A percentile compares a stretch with the other conserved stretches of the same genome.
Conservation (phyloP, 2,329 filamentous ascomycete genomes). For the Talaromyces sp. region DNA sequence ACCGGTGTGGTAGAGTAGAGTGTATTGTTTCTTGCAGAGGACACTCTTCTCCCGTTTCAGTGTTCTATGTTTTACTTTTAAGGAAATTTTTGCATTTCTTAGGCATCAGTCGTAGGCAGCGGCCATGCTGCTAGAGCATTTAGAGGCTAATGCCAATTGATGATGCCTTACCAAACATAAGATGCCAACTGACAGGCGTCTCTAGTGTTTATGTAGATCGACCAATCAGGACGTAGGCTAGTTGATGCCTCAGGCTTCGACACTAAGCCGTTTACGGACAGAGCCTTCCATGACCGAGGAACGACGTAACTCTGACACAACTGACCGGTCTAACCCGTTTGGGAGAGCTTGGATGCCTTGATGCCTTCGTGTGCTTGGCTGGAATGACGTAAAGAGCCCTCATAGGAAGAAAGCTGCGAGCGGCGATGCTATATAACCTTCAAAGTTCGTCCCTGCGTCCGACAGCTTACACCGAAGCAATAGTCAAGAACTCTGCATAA, state of each 20-base stretch:
- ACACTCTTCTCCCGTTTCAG: no score
- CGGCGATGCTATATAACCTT: background rate
- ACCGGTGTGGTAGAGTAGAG: no score
- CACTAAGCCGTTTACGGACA: background rate
- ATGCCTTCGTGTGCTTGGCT: background rate
- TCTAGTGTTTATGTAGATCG: background rate
- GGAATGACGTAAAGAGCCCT: background rate
- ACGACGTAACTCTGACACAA: slow-evolving; percentile 21
- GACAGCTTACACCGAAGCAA: background rate
- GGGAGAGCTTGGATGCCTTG: background rate
- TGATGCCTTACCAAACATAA: no score
- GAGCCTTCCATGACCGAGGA: background rate
- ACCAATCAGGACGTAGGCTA: background rate
- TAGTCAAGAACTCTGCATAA: background rate
- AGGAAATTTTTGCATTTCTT: no score
- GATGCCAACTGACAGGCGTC: no score
- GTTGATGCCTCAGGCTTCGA: background rate
- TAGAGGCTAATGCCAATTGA: no score
- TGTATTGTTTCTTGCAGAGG: no score
- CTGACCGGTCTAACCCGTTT: background rate
- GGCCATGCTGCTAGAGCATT: no score
- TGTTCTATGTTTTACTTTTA: no score
- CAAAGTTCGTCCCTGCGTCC: background rate
- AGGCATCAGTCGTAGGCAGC: no score
- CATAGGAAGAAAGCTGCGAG: background rate